phyloP scores from a whole-genome alignment of 805 yeast genomes.

The Metschnikowia aberdeeniae region DNA sequence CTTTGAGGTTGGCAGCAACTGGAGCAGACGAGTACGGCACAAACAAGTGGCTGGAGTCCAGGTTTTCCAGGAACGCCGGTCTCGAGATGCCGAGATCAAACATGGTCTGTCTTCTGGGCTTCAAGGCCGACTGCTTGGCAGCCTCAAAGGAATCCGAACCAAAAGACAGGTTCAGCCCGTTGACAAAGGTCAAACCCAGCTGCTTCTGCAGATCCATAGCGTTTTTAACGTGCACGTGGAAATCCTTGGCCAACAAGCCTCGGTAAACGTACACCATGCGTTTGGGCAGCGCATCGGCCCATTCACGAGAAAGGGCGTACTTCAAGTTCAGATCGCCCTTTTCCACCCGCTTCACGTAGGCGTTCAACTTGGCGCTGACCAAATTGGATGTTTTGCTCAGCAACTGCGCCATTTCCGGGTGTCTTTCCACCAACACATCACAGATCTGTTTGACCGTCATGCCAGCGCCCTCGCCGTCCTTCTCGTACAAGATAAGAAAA shows the following conservation, averaged over 20 bases:
- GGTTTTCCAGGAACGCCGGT: conserved; percentile 41
- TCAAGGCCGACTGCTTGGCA: conserved; percentile 31
- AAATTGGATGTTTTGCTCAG: conserved; percentile 78
- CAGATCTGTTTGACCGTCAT: conserved; percentile 90
- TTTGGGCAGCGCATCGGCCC: conserved; percentile 89
- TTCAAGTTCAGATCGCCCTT: conserved; percentile 71
- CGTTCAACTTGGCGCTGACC: conserved; percentile 78
- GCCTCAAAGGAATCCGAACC: conserved; percentile 31
- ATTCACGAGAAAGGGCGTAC: conserved; percentile 77
- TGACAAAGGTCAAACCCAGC: conserved; percentile 9
- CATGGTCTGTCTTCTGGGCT: conserved; percentile 51
- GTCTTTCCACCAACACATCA: conserved; percentile 66
- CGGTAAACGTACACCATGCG: conserved; percentile 86
- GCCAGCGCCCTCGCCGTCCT: conserved; percentile 66
- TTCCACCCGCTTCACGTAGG: conserved; percentile 80
- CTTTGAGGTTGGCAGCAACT: conserved; percentile 61
- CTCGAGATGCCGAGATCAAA: conserved; percentile 46
- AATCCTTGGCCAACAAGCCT: conserved; percentile 72
- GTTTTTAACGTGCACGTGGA: conserved; percentile 64
- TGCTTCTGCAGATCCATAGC: conserved; percentile 52
- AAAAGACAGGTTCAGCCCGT: conserved; percentile 7
- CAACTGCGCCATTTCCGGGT: conserved; percentile 79
- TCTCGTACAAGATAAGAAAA: conserved; percentile 64
- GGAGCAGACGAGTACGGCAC: conserved; percentile 77
- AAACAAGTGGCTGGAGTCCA: conserved; percentile 41